phyloP scores from a whole-genome alignment of 2,329 filamentous ascomycete genomes.

The Trichoderma sp. region DNA sequence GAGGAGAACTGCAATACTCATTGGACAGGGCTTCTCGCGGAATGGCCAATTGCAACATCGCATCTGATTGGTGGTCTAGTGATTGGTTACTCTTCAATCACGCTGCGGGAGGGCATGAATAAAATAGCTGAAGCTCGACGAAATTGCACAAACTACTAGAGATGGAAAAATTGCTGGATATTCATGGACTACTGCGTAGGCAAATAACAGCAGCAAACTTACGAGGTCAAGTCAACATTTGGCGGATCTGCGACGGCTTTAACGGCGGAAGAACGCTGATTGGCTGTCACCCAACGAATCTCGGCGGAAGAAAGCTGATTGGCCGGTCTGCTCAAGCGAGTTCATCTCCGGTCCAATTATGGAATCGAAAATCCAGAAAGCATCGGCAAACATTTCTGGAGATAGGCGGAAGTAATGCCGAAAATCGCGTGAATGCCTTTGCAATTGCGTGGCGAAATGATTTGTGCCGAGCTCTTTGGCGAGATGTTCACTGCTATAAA shows the following conservation, averaged over 20 bases:
- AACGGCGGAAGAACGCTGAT: slow-evolving; percentile 10
- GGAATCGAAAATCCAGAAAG: not conserved
- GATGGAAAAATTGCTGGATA: not conserved
- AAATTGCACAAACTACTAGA: not conserved
- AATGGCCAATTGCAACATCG: not conserved
- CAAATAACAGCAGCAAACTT: not conserved
- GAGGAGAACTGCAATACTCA: not conserved
- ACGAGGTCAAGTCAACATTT: not conserved
- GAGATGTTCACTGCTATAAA: not conserved
- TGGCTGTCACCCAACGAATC: not conserved
- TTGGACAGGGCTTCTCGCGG: not conserved
- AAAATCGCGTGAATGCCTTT: not conserved
- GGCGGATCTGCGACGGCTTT: not conserved
- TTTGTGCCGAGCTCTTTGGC: not conserved
- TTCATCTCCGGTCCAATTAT: not conserved
- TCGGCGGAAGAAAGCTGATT: slow-evolving; percentile 15
- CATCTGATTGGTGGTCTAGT: not conserved
- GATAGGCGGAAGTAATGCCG: not conserved
- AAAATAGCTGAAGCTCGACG: not conserved
- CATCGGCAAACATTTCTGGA: not conserved
- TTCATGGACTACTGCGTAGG: not conserved
- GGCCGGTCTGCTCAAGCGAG: not conserved
- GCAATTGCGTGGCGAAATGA: not conserved
- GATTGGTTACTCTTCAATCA: not conserved
- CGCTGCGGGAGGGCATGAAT: accelerated